These are phyloP conservation scores for Boletus reticuloceps DNA, from an alignment of 768 basidiomycete species.

Conservation along the genomic window DNA sequence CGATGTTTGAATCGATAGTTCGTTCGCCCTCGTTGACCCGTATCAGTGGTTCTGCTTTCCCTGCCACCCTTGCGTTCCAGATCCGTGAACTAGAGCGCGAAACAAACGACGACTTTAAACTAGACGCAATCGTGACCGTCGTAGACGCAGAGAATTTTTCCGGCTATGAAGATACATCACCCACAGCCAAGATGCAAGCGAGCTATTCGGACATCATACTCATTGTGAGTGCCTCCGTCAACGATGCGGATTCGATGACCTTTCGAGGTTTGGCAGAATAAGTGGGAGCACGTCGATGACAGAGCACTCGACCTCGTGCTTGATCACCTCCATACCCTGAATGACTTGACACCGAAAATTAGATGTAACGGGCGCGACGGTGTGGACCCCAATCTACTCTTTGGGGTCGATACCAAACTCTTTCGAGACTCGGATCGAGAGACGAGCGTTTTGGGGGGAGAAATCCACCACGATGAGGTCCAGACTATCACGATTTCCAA, in stretches of 20 bases:
- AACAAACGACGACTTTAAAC: conserved; percentile 67
- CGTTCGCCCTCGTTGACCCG: neutral
- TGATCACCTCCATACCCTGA: conserved; percentile 86
- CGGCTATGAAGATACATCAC: conserved; percentile 90
- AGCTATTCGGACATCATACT: conserved; percentile 91
- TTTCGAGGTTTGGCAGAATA: conserved; percentile 53
- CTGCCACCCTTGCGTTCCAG: conserved; percentile 92
- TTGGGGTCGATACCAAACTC: conserved; percentile 86
- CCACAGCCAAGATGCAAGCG: conserved; percentile 93
- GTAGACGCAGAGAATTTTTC: conserved; percentile 88
- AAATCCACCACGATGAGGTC: conserved; percentile 76
- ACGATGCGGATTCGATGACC: conserved; percentile 4
- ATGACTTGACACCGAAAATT: conserved; percentile 87
- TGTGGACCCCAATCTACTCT: conserved; percentile 76
- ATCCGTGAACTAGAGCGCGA: conserved; percentile 86
- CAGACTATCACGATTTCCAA: conserved; percentile 69
- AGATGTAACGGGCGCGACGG: conserved; percentile 60
- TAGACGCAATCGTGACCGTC: conserved; percentile 91
- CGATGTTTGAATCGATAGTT: conserved; percentile 15
- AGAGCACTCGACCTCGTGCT: conserved; percentile 76
- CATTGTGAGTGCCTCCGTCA: conserved; percentile 50
- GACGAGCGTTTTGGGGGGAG: conserved; percentile 10
- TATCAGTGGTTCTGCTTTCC: conserved; percentile 86
- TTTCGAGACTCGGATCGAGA: conserved; percentile 38
- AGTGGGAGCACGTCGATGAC: conserved; percentile 85